Evolutionary conservation across 306 rosid genomes (phyloP).

Genomic region (Cicer yamashitae): DNA sequence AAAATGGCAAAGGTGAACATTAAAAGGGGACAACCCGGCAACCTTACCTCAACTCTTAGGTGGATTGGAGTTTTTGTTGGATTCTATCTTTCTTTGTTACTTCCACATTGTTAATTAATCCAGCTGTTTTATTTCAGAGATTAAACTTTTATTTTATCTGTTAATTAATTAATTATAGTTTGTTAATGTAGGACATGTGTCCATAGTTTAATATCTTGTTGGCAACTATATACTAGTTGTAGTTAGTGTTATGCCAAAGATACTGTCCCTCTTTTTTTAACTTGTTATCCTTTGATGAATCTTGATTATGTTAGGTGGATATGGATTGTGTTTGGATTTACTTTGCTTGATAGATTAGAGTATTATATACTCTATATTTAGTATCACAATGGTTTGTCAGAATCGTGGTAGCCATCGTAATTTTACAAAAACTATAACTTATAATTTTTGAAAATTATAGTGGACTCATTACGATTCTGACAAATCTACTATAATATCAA

Average conservation of each 20-base stretch:
- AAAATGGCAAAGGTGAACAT: constrained; percentile 69
- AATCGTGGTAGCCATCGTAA: no score
- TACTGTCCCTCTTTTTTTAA: constrained; percentile 16
- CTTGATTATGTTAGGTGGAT: constrained; percentile 41
- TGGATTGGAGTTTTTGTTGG: constrained; percentile 63
- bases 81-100: constrained; percentile 50
- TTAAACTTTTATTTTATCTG: constrained; percentile 4
- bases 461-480: no score
- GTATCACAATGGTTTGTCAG: no score
- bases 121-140: constrained; percentile 47
- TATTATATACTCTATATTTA: no score
- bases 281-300: constrained; percentile 8
- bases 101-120: constrained; percentile 45
- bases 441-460: no score
- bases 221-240: neutral
- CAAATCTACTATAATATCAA: no score
- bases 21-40: constrained; percentile 81
- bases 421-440: no score
- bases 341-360: neutral
- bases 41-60: constrained; percentile 68
- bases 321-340: constrained; percentile 32
- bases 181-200: constrained; percentile 29
- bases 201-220: constrained; percentile 22
- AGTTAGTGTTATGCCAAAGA: constrained; percentile 4
- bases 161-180: constrained; percentile 33